Evolutionary conservation across 2,329 filamentous ascomycete genomes (phyloP).

Genomic region (Xylaria sp.): DNA sequence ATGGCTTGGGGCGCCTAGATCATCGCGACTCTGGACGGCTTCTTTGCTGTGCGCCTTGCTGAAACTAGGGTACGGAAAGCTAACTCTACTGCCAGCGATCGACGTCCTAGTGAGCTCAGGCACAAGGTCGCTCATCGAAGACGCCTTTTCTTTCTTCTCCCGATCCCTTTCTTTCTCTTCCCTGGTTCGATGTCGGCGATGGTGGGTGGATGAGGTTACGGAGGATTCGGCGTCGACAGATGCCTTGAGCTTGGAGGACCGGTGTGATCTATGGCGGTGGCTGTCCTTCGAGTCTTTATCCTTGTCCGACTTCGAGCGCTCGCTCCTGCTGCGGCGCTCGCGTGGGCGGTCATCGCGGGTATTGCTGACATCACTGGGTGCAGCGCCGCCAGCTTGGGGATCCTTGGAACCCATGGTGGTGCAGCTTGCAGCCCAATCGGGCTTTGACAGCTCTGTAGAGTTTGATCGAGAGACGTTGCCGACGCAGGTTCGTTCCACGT

Average conservation of each 20-base stretch:
- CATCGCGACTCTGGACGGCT: slow-evolving; percentile 69
- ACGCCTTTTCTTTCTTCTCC: slow-evolving; percentile 37
- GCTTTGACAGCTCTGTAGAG: slow-evolving; percentile 34
- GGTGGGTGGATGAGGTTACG: slow-evolving; percentile 32
- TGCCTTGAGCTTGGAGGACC: slow-evolving; percentile 37
- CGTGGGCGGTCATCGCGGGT: slow-evolving; percentile 32
- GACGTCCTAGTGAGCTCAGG: slow-evolving; percentile 39
- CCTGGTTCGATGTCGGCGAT: slow-evolving; percentile 41
- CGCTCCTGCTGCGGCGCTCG: slow-evolving; percentile 35
- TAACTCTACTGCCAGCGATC: slow-evolving; percentile 38
- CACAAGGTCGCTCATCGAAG: slow-evolving; percentile 42
- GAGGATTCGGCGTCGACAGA: slow-evolving; percentile 37
- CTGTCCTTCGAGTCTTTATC: slow-evolving; percentile 33
- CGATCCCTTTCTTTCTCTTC: slow-evolving; percentile 41
- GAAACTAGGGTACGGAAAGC: slow-evolving; percentile 43
- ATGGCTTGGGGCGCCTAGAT: slow-evolving; percentile 44
- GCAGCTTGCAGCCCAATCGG: slow-evolving; percentile 41
- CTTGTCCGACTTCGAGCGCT: slow-evolving; percentile 31
- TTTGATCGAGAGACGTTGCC: slow-evolving; percentile 27
- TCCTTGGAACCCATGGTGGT: slow-evolving; percentile 40
- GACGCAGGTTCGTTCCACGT: slow-evolving; percentile 23
- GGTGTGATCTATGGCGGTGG: slow-evolving; percentile 37
- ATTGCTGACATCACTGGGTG: slow-evolving; percentile 24
- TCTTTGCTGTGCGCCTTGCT: slow-evolving; percentile 89
- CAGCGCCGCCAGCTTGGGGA: slow-evolving; percentile 30